Evolutionary conservation across 768 basidiomycete species (phyloP).

Genomic region (Leccinellum albellum): DNA sequence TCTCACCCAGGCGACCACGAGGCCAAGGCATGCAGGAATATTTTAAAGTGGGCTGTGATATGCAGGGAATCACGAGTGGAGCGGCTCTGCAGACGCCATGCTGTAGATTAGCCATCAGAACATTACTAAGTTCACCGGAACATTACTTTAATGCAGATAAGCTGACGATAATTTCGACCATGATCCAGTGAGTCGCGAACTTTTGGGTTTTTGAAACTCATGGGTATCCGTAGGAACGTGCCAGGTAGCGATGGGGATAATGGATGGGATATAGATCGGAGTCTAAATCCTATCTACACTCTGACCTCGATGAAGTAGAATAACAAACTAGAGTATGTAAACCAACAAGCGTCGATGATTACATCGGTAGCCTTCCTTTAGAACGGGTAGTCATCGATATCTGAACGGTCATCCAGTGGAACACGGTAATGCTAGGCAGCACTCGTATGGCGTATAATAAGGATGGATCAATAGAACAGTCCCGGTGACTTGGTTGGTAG

Average conservation of each 20-base stretch:
- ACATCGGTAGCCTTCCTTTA: too few relatives aligned
- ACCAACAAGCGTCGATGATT: too few relatives aligned
- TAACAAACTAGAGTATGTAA: too few relatives aligned
- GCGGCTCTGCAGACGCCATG: not conserved
- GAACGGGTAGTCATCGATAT: too few relatives aligned
- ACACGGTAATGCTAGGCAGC: not conserved
- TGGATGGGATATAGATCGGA: not conserved
- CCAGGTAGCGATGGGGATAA: too few relatives aligned
- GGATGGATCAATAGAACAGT: not conserved
- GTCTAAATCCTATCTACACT: not conserved
- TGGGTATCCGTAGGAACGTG: not conserved
- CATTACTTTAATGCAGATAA: not conserved
- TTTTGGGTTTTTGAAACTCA: not conserved
- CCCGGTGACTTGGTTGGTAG: not conserved
- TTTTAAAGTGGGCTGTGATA: not conserved
- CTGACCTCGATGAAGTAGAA: too few relatives aligned
- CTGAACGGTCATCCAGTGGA: not conserved
- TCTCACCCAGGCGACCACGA: not conserved
- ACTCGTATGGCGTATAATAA: constrained; percentile 2
- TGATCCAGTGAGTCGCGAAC: not conserved
- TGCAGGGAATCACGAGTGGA: not conserved
- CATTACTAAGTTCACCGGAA: not conserved
- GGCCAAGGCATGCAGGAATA: not conserved
- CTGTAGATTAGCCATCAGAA: not conserved
- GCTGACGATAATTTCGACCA: not conserved